Evolutionary conservation across 495 filamentous ascomycete genomes (phyloP), one percentile per base, ranked within the genome.

Genomic region (Penicillium cinerascens): DNA sequence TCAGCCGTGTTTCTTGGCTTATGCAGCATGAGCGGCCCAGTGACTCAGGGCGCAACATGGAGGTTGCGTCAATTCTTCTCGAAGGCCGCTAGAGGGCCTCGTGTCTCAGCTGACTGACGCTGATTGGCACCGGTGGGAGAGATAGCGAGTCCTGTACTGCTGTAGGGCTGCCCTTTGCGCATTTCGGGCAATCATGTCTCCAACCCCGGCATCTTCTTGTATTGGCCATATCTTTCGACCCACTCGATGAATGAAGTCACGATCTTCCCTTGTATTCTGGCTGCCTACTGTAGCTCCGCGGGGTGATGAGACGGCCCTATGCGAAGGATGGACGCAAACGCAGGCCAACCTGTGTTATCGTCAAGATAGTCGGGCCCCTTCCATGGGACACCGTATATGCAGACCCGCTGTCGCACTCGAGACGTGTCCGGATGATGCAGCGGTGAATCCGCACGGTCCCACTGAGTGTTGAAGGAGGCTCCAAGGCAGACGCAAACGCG

Each of bases 61-160:
- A 17, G 22, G n/a, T 26, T 33, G 15, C 36, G 44, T 41, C 37
- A 49, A 26, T n/a, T 18, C 20, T 64, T 60, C 61, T 53, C 18
- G 61, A 64, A 64, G 33, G 53, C 22, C 55, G 51, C 54, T 64
- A 61, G 61, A 64, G 60, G 43, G 27, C 9, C 9, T 7, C 1
- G 20, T 51, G 47, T 54, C 49, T 55, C 25, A 38, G 37, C 9
- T 33, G 42, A 20, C 17, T 35, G 23, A 23, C 25, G 42, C 23
- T 49, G 39, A 55, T 55, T 59, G 40, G 52, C 18, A 38, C 35
- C 7, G 27, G 33, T 20, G 44, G 44, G 23, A 22, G 46, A 35
- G 44, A 47, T 37, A 37, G 37, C 16, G 16, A 47, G 27, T 47
- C 18, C 36, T 47, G 44, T 36, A 13, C 5, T 4, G 9, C 22